phyloP scores from a whole-genome alignment of 2,329 filamentous ascomycete genomes.

The Ustulina deusta region DNA sequence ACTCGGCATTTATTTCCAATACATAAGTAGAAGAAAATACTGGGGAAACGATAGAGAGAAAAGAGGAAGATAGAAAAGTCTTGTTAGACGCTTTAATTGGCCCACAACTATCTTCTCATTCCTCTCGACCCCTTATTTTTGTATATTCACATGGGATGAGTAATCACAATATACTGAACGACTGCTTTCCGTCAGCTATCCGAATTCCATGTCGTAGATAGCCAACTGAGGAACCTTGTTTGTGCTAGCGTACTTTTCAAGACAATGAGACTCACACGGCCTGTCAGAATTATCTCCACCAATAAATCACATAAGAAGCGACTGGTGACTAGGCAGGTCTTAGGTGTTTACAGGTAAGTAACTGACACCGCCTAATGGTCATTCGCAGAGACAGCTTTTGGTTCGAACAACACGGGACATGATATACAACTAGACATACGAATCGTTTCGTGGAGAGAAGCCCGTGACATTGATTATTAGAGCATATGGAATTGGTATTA shows the following conservation, averaged over 20 bases:
- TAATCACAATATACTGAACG: too few relatives aligned
- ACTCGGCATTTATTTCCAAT: background rate
- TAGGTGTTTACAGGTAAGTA: background rate
- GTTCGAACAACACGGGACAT: background rate
- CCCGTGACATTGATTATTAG: slow-evolving; percentile 15
- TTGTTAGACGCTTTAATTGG: background rate
- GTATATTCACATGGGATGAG: background rate
- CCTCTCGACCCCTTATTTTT: background rate
- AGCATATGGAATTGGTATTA: slow-evolving; percentile 41
- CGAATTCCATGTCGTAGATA: background rate
- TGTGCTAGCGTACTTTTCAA: background rate
- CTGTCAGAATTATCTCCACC: background rate
- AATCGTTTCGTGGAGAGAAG: background rate
- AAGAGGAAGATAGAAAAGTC: background rate
- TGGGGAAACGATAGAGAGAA: background rate
- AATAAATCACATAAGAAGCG: slow-evolving; percentile 9
- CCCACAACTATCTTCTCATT: too few relatives aligned
- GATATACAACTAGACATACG: background rate
- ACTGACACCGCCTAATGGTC: background rate
- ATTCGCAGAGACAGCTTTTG: background rate
- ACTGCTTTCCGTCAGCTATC: background rate
- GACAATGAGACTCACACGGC: background rate
- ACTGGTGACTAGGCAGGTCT: background rate
- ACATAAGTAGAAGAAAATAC: background rate
- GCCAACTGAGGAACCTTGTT: background rate